Base-by-base conservation (phyloP, 2,329 filamentous ascomycete genomes). In the Epichloe hybrida region DNA sequence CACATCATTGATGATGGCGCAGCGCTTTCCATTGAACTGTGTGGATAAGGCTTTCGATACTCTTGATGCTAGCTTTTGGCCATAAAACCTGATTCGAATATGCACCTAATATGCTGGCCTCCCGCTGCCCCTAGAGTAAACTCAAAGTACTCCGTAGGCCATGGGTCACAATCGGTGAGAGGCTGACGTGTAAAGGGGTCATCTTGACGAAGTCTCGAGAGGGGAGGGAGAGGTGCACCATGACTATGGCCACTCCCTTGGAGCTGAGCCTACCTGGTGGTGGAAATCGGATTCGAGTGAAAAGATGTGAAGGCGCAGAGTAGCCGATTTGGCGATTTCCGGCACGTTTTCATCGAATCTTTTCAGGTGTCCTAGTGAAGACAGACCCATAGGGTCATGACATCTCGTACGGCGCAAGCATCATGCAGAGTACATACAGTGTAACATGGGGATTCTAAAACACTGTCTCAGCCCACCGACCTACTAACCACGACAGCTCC, bases 391-490 rank as follows among this genome's bases (percentile, higher is more conserved):
- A 7, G 27, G 12, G 15, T 47, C 20, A 31, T 27, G 45, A 11
- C 46, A 47, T 38, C 13, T 38, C 48, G 3, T n/a, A 46, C 27
- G 43, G 31, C 21, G 15, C 39, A 47, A 46, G 27, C 21, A 20
- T 47, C n/a, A 39, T 39, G 48, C 35, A 47, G 44, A 44, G 39
- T 20, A 41, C n/a, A 39, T 39, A 41, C 35, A 47, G 44, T 40
- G 39, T 20, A 41, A 40, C 34, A 39, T 43, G 45, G n/a, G 9
- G 39, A 5, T 36, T 43, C 23, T n/a, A 17, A 51, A 48, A 35
- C 36, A 35, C 35, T 48, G 48, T 52, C 51, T 50, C 40, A 53
- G 45, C 37, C 48, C 35, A 40, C 31, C 27, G 17, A 34, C 31
- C 27, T 20, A 17, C 27, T 20, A 17, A 15, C n/a, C 42, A 48